Conservation (phyloP, 2,329 filamentous ascomycete genomes). For the Alternaria sp. region DNA sequence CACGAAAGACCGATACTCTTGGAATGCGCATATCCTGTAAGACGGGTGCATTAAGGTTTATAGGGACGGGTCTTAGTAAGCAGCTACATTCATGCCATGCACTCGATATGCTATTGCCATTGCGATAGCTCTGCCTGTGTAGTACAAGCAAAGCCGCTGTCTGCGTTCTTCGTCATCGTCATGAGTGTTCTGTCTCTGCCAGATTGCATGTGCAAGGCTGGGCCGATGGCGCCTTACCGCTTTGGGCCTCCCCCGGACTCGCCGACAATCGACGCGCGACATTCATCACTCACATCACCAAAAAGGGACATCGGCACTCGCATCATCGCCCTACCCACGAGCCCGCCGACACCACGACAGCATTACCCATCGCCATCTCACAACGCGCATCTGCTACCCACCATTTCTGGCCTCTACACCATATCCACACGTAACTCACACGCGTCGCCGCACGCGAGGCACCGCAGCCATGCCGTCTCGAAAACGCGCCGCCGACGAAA, state of each 20-base stretch:
- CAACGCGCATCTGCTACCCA: background rate
- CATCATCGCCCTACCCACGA: slow-evolving; percentile 9
- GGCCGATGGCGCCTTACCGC: background rate
- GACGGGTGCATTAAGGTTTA: background rate
- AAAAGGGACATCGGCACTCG: slow-evolving; percentile 6
- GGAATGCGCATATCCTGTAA: background rate
- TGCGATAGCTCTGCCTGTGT: background rate
- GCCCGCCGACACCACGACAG: slow-evolving; percentile 2
- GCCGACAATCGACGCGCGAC: slow-evolving; percentile 8
- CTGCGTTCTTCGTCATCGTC: background rate
- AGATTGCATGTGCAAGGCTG: background rate
- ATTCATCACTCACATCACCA: slow-evolving; percentile 4
- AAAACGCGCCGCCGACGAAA: slow-evolving; percentile 57
- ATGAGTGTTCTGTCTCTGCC: background rate
- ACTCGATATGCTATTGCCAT: background rate
- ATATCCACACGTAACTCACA: slow-evolving; percentile 14
- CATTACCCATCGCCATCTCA: background rate
- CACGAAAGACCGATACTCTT: background rate
- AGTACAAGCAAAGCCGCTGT: background rate
- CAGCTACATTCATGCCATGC: background rate
- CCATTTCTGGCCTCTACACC: background rate
- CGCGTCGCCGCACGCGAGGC: slow-evolving; percentile 44
- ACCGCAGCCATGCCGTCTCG: slow-evolving; percentile 43
- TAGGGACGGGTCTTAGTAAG: background rate
- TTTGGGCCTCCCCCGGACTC: slow-evolving; percentile 9